Conservation (phyloP, 2,329 filamentous ascomycete species). For the Chaetomium sp. region DNA sequence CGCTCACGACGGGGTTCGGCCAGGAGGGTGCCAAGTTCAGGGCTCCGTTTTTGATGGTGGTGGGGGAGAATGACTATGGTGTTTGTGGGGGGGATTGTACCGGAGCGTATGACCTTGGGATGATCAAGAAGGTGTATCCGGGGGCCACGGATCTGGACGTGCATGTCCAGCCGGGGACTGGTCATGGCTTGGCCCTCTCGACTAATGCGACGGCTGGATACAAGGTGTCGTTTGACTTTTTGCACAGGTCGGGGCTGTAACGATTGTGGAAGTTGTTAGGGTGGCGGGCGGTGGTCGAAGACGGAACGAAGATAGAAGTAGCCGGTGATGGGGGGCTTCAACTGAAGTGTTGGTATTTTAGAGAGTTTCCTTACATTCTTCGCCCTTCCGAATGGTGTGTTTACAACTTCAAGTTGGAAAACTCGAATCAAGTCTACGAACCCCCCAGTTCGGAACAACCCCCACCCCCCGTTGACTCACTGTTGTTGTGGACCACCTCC, state of each 20-base stretch:
- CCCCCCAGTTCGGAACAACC: too few relatives aligned
- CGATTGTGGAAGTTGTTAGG: too few relatives aligned
- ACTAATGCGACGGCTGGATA: conserved; percentile 2
- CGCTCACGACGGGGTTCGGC: background rate
- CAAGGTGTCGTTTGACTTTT: background rate
- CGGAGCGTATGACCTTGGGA: background rate
- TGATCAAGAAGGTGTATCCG: background rate
- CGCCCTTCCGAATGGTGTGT: too few relatives aligned
- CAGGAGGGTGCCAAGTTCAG: background rate
- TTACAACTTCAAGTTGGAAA: too few relatives aligned
- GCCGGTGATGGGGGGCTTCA: too few relatives aligned
- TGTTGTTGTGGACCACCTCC: too few relatives aligned
- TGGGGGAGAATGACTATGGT: conserved; percentile 2
- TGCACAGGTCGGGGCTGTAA: background rate
- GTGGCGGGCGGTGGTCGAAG: too few relatives aligned
- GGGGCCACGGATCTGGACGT: background rate
- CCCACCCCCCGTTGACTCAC: too few relatives aligned
- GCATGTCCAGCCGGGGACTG: conserved; percentile 4
- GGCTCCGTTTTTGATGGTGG: background rate
- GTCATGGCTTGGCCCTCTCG: conserved; percentile 4
- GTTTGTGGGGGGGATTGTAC: conserved; percentile 1
- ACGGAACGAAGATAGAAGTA: background rate
- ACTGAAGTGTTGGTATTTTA: too few relatives aligned
- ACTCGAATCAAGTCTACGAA: too few relatives aligned
- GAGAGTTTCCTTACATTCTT: too few relatives aligned